Percentiles rank a stretch among this genome's conserved stretches.
Conservation (phyloP, 768 basidiomycete genomes). For the Grammothele lineata region DNA sequence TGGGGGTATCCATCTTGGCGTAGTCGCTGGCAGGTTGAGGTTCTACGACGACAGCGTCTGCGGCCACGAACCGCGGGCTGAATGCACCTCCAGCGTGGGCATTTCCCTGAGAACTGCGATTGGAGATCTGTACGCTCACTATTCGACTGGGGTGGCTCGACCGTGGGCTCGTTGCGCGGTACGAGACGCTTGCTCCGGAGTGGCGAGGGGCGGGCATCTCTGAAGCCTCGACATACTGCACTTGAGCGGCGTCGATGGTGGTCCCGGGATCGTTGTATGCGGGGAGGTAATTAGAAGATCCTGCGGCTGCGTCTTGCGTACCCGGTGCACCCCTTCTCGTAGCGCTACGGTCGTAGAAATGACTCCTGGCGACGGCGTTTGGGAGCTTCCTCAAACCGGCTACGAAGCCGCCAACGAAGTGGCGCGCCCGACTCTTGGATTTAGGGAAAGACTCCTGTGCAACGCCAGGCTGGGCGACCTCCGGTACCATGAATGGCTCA, state of each 20-base stretch:
- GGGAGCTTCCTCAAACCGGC: constrained; percentile 16
- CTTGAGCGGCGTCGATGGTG: constrained; percentile 11
- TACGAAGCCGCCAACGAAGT: constrained; percentile 25
- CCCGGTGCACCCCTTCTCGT: constrained; percentile 12
- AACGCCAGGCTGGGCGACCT: no score
- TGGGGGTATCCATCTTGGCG: constrained; percentile 31
- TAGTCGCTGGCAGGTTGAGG: constrained; percentile 32
- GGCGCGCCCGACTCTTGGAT: no score
- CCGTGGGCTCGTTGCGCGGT: not conserved
- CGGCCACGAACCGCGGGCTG: constrained; percentile 2
- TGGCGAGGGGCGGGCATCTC: constrained; percentile 3
- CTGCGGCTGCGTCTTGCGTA: constrained; percentile 2
- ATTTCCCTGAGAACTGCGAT: not conserved
- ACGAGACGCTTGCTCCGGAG: not conserved
- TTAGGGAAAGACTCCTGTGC: no score
- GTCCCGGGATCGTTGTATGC: constrained; percentile 18
- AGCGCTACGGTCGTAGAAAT: constrained; percentile 11
- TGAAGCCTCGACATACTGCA: constrained; percentile 13
- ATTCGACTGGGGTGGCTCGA: not conserved
- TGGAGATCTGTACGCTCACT: not conserved
- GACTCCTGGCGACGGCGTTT: constrained; percentile 11
- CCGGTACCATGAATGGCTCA: no score
- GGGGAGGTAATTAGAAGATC: constrained; percentile 10
- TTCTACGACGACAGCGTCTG: constrained; percentile 18
- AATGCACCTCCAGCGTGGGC: not conserved